Conservation (phyloP, 441 rosid genomes). For the Gossypium trilobum region DNA sequence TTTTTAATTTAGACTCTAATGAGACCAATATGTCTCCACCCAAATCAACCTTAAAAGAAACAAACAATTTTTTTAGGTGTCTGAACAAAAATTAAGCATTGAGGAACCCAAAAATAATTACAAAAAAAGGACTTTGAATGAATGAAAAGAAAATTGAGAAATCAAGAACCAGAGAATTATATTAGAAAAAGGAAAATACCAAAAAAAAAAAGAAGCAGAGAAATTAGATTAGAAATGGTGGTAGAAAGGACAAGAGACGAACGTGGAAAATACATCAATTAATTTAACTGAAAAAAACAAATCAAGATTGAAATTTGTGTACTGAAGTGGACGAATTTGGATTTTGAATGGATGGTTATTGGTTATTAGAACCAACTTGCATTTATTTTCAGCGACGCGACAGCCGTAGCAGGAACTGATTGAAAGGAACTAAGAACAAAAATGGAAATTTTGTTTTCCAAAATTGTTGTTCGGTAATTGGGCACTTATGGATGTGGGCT, state of each 20-base stretch:
- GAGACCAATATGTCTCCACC: not conserved
- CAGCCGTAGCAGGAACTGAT: not conserved
- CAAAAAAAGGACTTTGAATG: not conserved
- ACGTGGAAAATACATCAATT: not conserved
- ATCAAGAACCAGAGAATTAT: not conserved
- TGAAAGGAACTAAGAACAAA: not conserved
- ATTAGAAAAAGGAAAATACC: not conserved
- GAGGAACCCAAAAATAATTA: not conserved
- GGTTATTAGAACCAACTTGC: not conserved
- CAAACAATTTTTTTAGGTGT: not conserved
- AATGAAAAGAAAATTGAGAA: not conserved
- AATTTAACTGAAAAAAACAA: not conserved
- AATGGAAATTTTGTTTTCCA: not conserved
- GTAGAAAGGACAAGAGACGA: not conserved
- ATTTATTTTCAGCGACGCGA: not conserved
- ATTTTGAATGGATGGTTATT: not conserved
- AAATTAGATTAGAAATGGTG: not conserved
- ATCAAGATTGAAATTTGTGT: not conserved
- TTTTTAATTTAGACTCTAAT: not conserved
- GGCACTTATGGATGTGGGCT: not conserved
- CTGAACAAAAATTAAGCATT: not conserved
- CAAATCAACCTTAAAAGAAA: not conserved
- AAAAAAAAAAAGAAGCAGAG: not conserved
- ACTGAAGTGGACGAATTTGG: not conserved
- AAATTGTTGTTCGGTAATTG: not conserved